Conservation (phyloP, 768 basidiomycete genomes). For the Termitomyces bulborhizus region DNA sequence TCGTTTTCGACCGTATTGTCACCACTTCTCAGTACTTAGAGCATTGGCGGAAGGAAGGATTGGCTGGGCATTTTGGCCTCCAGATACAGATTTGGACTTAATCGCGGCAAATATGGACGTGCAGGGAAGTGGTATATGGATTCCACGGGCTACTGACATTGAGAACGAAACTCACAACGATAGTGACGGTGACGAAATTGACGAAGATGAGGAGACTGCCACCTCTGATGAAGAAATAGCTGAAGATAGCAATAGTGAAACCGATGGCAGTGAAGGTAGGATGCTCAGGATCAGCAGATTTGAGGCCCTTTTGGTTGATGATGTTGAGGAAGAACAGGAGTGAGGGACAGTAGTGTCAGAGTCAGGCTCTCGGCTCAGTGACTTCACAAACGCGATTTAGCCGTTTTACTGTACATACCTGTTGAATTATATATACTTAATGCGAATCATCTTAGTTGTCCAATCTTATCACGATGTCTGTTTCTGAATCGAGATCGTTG, state of each 20-base stretch:
- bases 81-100: constrained; percentile 28
- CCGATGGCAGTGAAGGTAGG: constrained; percentile 21
- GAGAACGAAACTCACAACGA: constrained; percentile 30
- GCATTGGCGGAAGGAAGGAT: constrained; percentile 77
- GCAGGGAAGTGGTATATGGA: constrained; percentile 51
- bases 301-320: constrained; percentile 32
- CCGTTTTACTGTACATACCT: neutral
- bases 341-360: neutral
- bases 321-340: constrained; percentile 15
- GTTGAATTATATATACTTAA: too few species aligned
- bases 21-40: constrained; percentile 55
- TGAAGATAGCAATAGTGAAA: constrained; percentile 12
- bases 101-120: constrained; percentile 19
- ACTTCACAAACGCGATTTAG: neutral
- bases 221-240: constrained; percentile 15
- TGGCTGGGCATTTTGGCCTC: constrained; percentile 85
- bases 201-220: constrained; percentile 19
- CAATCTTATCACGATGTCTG: too few species aligned
- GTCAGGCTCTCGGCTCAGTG: neutral
- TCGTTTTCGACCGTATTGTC: neutral
- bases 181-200: constrained; percentile 25
- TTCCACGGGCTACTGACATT: constrained; percentile 29
- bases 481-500: too few species aligned
- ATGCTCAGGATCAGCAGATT: constrained; percentile 27
- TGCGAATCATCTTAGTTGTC: too few species aligned